phyloP scores from a whole-genome alignment of 768 basidiomycete genomes.

The button mushroom (Agaricus bisporus) region DNA sequence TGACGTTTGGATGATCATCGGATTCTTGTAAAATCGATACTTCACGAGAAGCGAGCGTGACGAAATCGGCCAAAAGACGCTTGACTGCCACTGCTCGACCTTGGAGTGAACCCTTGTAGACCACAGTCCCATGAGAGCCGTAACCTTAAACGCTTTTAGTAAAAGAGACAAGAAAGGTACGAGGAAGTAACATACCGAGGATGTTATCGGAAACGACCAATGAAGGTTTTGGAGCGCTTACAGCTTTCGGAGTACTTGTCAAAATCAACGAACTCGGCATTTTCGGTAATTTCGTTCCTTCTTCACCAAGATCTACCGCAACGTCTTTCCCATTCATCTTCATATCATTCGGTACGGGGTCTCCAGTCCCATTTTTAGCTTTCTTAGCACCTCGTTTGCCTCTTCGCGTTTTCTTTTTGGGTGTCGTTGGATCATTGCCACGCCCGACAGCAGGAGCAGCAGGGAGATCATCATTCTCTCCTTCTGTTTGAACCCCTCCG shows the following conservation, averaged over 20 bases:
- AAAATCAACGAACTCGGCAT: slow-evolving; percentile 17
- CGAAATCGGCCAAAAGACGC: slow-evolving; percentile 90
- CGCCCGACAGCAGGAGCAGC: too few relatives aligned
- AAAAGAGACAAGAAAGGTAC: background rate
- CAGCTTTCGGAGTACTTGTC: slow-evolving; percentile 20
- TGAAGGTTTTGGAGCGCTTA: slow-evolving; percentile 33
- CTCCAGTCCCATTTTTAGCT: slow-evolving; percentile 21
- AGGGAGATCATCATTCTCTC: slow-evolving; percentile 17
- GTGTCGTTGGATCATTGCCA: slow-evolving; percentile 17
- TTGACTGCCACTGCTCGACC: slow-evolving; percentile 98
- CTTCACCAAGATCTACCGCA: slow-evolving; percentile 18
- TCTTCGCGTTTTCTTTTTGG: slow-evolving; percentile 40
- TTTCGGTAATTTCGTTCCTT: slow-evolving; percentile 23
- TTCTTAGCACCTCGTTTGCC: slow-evolving; percentile 53
- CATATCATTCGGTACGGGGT: slow-evolving; percentile 19
- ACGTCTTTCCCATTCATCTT: slow-evolving; percentile 12
- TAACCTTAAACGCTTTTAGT: slow-evolving; percentile 49
- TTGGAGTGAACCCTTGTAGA: slow-evolving; percentile 92
- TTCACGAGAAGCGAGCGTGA: slow-evolving; percentile 90
- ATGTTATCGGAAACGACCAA: slow-evolving; percentile 69
- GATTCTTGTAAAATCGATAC: slow-evolving; percentile 92
- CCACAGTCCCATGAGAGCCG: slow-evolving; percentile 95
- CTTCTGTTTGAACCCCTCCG: slow-evolving; percentile 17
- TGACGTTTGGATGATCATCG: slow-evolving; percentile 98
- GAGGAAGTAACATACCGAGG: slow-evolving; percentile 45